Conservation (phyloP, 2,329 filamentous ascomycete species). For the Neopestalotiopsis sp. region DNA sequence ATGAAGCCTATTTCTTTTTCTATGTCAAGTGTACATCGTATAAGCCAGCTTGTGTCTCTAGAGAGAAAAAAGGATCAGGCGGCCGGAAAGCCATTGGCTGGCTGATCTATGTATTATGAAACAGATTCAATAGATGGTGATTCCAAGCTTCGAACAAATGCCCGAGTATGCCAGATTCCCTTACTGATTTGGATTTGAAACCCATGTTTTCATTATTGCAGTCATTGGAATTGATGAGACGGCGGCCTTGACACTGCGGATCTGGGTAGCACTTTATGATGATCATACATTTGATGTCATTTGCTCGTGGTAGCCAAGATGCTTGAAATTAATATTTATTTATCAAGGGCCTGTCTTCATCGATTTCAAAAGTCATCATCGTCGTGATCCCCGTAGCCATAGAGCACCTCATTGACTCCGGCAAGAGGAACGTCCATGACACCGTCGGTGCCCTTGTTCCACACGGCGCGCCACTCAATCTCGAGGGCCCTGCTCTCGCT, state of each 20-base stretch:
- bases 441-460: conserved; percentile 93
- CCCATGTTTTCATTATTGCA: too few species aligned
- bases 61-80: conserved; percentile 10
- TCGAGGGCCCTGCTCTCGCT: conserved; percentile 35
- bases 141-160: background rate
- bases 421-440: conserved; percentile 97
- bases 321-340: background rate
- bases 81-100: conserved; percentile 2
- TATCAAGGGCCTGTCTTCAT: too few species aligned
- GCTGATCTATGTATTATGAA: conserved; percentile 19
- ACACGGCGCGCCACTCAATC: conserved; percentile 79
- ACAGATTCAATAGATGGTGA: conserved; percentile 16
- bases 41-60: conserved; percentile 15
- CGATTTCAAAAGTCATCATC: conserved; percentile 23
- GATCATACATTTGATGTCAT: too few species aligned
- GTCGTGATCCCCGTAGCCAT: conserved; percentile 60
- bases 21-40: conserved; percentile 19
- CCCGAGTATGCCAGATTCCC: background rate
- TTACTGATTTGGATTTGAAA: too few species aligned
- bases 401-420: conserved; percentile 93
- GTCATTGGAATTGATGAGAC: background rate
- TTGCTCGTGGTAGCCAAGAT: background rate
- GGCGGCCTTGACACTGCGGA: too few species aligned
- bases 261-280: too few species aligned
- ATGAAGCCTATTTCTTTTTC: conserved; percentile 4